Conservation (phyloP, 2,329 filamentous ascomycete species). For the Xylariaceae sp. region DNA sequence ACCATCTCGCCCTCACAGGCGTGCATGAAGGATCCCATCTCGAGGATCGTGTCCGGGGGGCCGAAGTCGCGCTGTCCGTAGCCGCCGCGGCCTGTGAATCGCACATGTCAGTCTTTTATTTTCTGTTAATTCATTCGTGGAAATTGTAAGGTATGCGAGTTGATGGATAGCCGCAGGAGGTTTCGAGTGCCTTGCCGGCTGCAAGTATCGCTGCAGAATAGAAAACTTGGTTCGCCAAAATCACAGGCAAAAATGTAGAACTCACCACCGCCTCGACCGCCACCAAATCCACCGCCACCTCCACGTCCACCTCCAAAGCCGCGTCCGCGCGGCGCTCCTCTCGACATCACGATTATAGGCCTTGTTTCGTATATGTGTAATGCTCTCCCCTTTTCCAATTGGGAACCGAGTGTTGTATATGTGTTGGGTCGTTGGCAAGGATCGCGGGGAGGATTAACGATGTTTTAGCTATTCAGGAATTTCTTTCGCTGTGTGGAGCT, state of each 20-base stretch:
- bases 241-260: no score
- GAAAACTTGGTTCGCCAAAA: no score
- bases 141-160: no score
- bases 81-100: slow-evolving; percentile 42
- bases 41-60: slow-evolving; percentile 51
- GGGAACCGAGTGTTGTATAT: background rate
- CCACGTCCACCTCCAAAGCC: slow-evolving; percentile 38
- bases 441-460: background rate
- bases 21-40: slow-evolving; percentile 95
- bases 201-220: background rate
- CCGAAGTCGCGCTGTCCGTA: slow-evolving; percentile 45
- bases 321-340: slow-evolving; percentile 45
- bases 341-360: slow-evolving; percentile 36
- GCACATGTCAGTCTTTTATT: slow-evolving; percentile 4
- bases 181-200: background rate
- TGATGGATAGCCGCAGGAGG: no score
- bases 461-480: slow-evolving; percentile 16
- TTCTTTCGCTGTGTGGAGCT: slow-evolving; percentile 22
- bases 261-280: slow-evolving; percentile 12
- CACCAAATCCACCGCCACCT: slow-evolving; percentile 25
- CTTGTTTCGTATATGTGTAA: background rate
- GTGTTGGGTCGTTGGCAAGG: slow-evolving; percentile 3
- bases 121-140: no score
- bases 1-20: slow-evolving; percentile 97
- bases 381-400: slow-evolving; percentile 9